Conservation (phyloP, 352 stramenopile species). For the Salisapilia sapeloensis region DNA sequence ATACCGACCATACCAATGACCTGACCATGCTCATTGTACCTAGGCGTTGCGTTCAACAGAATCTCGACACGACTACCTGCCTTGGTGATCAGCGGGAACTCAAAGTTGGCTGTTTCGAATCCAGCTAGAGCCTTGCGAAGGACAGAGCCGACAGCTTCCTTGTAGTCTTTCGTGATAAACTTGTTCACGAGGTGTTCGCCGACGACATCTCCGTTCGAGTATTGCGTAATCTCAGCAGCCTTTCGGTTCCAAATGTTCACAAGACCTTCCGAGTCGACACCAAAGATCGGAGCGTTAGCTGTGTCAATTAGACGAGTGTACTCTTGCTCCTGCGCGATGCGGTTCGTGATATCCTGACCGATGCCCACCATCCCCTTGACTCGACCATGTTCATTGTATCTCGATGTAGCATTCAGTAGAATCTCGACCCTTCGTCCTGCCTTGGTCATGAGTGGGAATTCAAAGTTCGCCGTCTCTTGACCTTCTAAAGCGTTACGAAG, state of each 20-base stretch:
- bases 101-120: conserved; percentile 37
- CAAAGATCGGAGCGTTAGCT: conserved; percentile 60
- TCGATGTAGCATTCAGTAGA: conserved; percentile 28
- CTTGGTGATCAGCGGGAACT: conserved; percentile 42
- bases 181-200: conserved; percentile 47
- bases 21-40: conserved; percentile 30
- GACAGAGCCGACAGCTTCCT: conserved; percentile 25
- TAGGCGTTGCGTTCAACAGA: conserved; percentile 28
- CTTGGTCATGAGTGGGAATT: conserved; percentile 42
- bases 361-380: conserved; percentile 44
- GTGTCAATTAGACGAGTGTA: conserved; percentile 45
- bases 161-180: conserved; percentile 43
- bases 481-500: conserved; percentile 38
- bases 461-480: conserved; percentile 29
- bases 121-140: conserved; percentile 37
- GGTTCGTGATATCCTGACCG: conserved; percentile 38
- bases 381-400: conserved; percentile 30
- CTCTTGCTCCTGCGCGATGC: conserved; percentile 54
- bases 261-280: conserved; percentile 25
- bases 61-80: conserved; percentile 21
- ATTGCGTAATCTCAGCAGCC: conserved; percentile 58
- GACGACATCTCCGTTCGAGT: conserved; percentile 59
- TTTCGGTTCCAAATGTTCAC: conserved; percentile 72
- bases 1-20: conserved; percentile 48
- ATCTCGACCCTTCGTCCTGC: conserved; percentile 21